Evolutionary conservation across 768 basidiomycete genomes (phyloP).

Genomic region (Filobasidium wieringae): DNA sequence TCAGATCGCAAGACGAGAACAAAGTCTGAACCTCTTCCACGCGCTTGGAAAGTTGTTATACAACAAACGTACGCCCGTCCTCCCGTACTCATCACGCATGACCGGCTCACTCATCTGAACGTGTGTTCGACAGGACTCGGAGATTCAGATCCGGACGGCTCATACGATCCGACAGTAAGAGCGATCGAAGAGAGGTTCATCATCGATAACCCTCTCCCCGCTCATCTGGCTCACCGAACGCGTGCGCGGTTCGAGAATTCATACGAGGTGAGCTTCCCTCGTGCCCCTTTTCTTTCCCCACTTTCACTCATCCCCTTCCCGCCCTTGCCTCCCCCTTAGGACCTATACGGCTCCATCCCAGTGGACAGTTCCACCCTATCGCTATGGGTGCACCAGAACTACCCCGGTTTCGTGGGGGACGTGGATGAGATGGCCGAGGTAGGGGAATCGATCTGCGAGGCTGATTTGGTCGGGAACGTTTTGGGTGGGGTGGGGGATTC

Average conservation of each 20-base stretch:
- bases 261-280: slow-evolving; percentile 49
- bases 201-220: slow-evolving; percentile 43
- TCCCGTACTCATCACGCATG: not conserved
- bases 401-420: slow-evolving; percentile 67
- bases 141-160: not conserved
- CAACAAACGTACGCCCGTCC: slow-evolving; percentile 63
- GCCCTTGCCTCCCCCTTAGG: slow-evolving; percentile 40
- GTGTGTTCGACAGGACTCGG: not conserved
- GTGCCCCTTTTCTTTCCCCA: not conserved
- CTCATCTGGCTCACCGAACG: slow-evolving; percentile 51
- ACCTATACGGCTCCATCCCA: slow-evolving; percentile 54
- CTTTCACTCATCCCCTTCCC: not conserved
- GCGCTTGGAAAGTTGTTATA: slow-evolving; percentile 85
- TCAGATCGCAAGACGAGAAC: slow-evolving; percentile 67
- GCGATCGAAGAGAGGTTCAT: not conserved
- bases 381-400: slow-evolving; percentile 88
- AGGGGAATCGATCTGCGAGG: slow-evolving; percentile 28
- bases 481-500: too few species aligned
- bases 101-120: not conserved
- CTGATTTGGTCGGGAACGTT: slow-evolving; percentile 37
- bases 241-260: slow-evolving; percentile 63
- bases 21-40: slow-evolving; percentile 79
- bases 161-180: not conserved
- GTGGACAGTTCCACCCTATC: slow-evolving; percentile 83
- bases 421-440: slow-evolving; percentile 48